These are phyloP conservation scores for Talaromyces atroroseus DNA, from an alignment of 2,329 filamentous ascomycete genomes.

Conservation along the genomic window DNA sequence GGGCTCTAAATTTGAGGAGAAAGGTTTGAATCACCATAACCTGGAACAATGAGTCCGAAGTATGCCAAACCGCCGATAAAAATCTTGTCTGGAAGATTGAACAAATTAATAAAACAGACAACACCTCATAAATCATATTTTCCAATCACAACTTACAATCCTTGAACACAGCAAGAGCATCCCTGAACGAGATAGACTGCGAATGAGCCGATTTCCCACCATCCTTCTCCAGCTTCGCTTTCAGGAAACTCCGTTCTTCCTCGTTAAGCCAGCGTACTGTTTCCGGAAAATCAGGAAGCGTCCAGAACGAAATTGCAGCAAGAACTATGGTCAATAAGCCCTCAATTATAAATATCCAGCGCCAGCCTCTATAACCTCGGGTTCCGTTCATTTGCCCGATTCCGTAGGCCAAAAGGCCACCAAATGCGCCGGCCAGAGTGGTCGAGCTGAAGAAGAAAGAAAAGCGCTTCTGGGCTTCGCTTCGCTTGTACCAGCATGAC, in stretches of 20 bases:
- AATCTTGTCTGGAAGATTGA: slow-evolving; percentile 49
- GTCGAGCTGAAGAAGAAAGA: slow-evolving; percentile 85
- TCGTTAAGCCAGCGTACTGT: slow-evolving; percentile 65
- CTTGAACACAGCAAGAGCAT: slow-evolving; percentile 61
- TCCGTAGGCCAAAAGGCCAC: slow-evolving; percentile 55
- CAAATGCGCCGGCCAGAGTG: slow-evolving; percentile 57
- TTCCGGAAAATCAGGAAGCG: slow-evolving; percentile 69
- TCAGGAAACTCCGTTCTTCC: slow-evolving; percentile 64
- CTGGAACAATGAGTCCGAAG: slow-evolving; percentile 70
- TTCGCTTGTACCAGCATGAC: slow-evolving; percentile 77
- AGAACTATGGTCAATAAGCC: slow-evolving; percentile 59
- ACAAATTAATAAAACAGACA: slow-evolving; percentile 14
- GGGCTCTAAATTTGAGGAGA: neutral
- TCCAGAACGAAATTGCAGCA: slow-evolving; percentile 56
- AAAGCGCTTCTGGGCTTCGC: slow-evolving; percentile 85
- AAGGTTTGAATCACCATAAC: slow-evolving; percentile 49
- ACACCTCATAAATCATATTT: neutral
- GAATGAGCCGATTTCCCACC: slow-evolving; percentile 63
- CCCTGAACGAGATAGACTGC: slow-evolving; percentile 53
- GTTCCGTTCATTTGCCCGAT: slow-evolving; percentile 54
- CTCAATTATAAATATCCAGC: slow-evolving; percentile 55
- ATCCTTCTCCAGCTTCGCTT: slow-evolving; percentile 61
- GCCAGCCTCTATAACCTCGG: slow-evolving; percentile 53
- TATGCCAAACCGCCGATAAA: slow-evolving; percentile 75
- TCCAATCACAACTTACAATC: slow-evolving; percentile 46